A percentile compares a stretch with the other conserved stretches of the same genome.
Evolutionary conservation across 148 eudicot species (phyloP).

Genomic region (Tetragonia tetragonoides): DNA sequence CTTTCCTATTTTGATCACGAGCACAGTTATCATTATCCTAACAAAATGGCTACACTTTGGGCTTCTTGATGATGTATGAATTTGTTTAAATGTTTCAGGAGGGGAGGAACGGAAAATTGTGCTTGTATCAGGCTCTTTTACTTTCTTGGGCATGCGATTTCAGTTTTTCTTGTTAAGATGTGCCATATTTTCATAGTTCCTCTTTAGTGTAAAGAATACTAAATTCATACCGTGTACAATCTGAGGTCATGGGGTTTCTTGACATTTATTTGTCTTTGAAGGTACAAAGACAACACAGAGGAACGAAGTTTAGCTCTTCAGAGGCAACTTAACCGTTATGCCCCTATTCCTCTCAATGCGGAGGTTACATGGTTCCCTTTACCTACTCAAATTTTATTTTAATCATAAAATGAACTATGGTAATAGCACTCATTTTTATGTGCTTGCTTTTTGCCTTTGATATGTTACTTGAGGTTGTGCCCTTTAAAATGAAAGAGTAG

Average conservation of each 20-base stretch:
- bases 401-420: constrained; percentile 3
- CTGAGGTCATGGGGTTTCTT: constrained; percentile 9
- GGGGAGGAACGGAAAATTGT: neutral
- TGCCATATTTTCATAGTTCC: neutral
- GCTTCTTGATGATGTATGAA: neutral
- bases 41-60: too few relatives aligned
- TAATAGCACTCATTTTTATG: neutral
- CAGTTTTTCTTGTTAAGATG: neutral
- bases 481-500: neutral
- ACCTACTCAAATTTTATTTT: neutral
- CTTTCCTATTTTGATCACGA: too few relatives aligned
- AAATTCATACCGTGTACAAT: neutral
- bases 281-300: constrained; percentile 65
- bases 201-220: neutral
- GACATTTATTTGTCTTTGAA: constrained; percentile 23
- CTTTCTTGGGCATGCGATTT: neutral
- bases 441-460: neutral
- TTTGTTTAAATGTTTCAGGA: neutral
- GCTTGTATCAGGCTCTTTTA: neutral
- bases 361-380: constrained; percentile 47
- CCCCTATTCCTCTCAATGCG: constrained; percentile 60
- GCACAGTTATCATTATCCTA: too few relatives aligned
- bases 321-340: constrained; percentile 77
- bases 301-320: constrained; percentile 61
- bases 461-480: neutral